These are phyloP conservation scores for Gonapodya sp. DNA, from an alignment of 192 early-diverging fungal species.

Conservation along the genomic window DNA sequence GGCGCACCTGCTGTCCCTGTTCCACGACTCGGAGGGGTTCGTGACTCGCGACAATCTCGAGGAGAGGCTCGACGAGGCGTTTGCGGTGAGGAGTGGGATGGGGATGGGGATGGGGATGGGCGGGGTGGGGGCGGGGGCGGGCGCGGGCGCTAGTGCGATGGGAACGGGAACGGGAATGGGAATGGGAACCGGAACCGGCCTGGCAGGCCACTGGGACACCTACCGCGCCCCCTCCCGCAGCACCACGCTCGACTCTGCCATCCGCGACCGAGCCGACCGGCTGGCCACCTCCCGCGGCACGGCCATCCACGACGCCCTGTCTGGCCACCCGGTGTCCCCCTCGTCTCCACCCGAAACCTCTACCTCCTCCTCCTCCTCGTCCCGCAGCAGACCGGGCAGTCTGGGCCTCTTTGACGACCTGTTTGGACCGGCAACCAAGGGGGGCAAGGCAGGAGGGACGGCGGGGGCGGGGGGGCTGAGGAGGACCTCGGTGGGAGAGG, in stretches of 20 bases:
- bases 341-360: no score
- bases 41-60: not conserved
- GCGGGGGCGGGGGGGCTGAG: not conserved
- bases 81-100: not conserved
- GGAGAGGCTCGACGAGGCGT: not conserved
- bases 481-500: not conserved
- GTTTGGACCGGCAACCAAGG: no score
- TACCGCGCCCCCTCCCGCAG: not conserved
- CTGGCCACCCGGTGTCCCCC: not conserved
- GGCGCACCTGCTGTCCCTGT: not conserved
- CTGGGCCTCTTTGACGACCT: not conserved
- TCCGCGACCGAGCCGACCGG: not conserved
- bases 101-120: no score
- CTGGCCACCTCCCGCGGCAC: not conserved
- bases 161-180: no score
- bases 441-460: not conserved
- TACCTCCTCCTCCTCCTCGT: not conserved
- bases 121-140: no score
- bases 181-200: no score
- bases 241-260: not conserved
- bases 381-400: not conserved
- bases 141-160: no score
- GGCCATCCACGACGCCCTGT: not conserved
- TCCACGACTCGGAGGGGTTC: constrained; percentile 4
- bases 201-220: not conserved